These are phyloP conservation scores for Claviceps quebecensis DNA, from an alignment of 2,329 filamentous ascomycete species.

Conservation along the genomic window DNA sequence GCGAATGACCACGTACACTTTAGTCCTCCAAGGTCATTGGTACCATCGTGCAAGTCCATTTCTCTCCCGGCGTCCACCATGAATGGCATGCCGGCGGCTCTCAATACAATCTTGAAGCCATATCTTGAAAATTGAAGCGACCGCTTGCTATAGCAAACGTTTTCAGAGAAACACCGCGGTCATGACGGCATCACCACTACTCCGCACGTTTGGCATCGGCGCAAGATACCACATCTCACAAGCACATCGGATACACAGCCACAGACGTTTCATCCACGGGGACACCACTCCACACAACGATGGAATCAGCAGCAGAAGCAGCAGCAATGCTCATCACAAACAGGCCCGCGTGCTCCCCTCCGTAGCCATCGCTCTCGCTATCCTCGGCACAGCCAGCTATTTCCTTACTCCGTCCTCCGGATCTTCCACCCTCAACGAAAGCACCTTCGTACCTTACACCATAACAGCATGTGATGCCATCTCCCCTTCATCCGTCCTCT, in stretches of 20 bases:
- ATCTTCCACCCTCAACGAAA: slow-evolving; percentile 34
- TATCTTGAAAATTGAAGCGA: neutral
- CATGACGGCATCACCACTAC: neutral
- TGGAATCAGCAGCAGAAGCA: neutral
- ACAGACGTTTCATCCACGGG: neutral
- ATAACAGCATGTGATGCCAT: slow-evolving; percentile 47
- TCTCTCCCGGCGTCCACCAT: neutral
- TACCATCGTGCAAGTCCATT: no score
- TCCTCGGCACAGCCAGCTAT: slow-evolving; percentile 16
- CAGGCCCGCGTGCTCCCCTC: slow-evolving; percentile 13
- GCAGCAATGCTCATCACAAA: slow-evolving; percentile 13
- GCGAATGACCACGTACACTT: no score
- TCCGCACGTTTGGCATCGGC: neutral
- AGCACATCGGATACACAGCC: neutral
- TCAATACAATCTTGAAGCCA: neutral
- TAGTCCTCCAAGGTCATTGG: no score
- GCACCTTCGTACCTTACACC: slow-evolving; percentile 51
- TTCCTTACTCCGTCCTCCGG: slow-evolving; percentile 12
- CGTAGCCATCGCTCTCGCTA: slow-evolving; percentile 9
- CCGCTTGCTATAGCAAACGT: neutral
- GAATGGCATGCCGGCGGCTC: neutral
- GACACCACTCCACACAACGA: neutral
- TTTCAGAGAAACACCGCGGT: neutral
- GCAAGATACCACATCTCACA: neutral
- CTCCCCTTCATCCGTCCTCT: slow-evolving; percentile 53